Conservation (phyloP, 257 asterid genomes). For the Solanum tarijense region DNA sequence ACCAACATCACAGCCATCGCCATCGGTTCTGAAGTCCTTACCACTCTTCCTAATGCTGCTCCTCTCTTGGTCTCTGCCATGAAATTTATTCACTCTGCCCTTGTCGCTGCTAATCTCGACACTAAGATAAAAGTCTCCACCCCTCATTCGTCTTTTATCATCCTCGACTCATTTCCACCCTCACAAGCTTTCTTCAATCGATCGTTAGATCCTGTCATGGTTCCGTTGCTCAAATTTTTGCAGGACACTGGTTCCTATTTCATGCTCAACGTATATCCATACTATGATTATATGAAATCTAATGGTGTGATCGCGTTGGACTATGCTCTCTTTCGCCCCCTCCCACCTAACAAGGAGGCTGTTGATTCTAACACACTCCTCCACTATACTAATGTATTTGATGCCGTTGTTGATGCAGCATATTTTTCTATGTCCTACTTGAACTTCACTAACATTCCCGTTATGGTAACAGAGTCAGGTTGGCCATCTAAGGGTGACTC, state of each 20-base stretch:
- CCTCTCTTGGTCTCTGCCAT: slow-evolving; percentile 70
- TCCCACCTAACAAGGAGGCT: slow-evolving; percentile 81
- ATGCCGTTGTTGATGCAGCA: slow-evolving; percentile 85
- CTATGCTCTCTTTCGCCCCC: slow-evolving; percentile 80
- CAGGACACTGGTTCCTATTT: slow-evolving; percentile 58
- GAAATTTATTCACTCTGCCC: slow-evolving; percentile 71
- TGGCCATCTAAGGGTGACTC: slow-evolving; percentile 95
- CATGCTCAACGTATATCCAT: slow-evolving; percentile 84
- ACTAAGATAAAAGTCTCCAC: slow-evolving; percentile 70
- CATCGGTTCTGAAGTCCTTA: slow-evolving; percentile 77
- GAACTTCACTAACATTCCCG: slow-evolving; percentile 67
- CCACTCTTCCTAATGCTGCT: slow-evolving; percentile 71
- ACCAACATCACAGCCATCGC: slow-evolving; percentile 78
- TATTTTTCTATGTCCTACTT: slow-evolving; percentile 75
- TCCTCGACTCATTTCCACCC: slow-evolving; percentile 92
- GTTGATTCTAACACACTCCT: slow-evolving; percentile 80
- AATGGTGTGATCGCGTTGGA: slow-evolving; percentile 70
- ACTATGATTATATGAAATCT: slow-evolving; percentile 60
- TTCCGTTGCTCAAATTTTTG: slow-evolving; percentile 64
- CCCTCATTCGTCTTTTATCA: slow-evolving; percentile 61
- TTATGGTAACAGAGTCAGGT: slow-evolving; percentile 72
- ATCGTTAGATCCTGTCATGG: slow-evolving; percentile 61
- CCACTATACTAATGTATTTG: slow-evolving; percentile 89
- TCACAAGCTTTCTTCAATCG: slow-evolving; percentile 92
- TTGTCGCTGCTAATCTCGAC: slow-evolving; percentile 68